Conservation (phyloP, 495 filamentous ascomycete genomes). For the Poronia punctata region DNA sequence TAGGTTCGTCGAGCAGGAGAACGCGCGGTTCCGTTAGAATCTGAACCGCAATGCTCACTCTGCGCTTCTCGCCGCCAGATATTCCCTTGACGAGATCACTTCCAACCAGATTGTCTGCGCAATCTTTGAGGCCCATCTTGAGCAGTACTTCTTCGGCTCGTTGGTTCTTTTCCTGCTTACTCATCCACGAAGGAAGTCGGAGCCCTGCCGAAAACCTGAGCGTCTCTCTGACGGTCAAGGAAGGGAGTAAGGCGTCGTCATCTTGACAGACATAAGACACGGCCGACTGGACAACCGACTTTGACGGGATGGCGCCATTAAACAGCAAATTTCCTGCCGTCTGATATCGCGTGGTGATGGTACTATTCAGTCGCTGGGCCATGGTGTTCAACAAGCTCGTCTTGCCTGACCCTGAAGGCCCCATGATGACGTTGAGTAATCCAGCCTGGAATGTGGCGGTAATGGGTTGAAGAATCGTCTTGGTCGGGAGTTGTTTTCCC, state of each 20-base stretch:
- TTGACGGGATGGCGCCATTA: slow-evolving; percentile 58
- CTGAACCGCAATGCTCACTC: slow-evolving; percentile 69
- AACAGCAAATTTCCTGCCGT: slow-evolving; percentile 54
- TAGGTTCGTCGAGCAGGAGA: slow-evolving; percentile 67
- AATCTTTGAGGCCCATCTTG: slow-evolving; percentile 71
- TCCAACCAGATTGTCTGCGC: slow-evolving; percentile 66
- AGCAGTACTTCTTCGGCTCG: slow-evolving; percentile 63
- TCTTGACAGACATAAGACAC: slow-evolving; percentile 73
- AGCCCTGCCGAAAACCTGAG: slow-evolving; percentile 60
- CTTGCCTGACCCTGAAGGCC: slow-evolving; percentile 68
- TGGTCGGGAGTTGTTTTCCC: slow-evolving; percentile 37
- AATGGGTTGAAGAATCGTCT: slow-evolving; percentile 58
- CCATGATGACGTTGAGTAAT: slow-evolving; percentile 68
- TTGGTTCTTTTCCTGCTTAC: slow-evolving; percentile 52
- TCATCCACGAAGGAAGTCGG: slow-evolving; percentile 61
- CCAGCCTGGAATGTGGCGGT: slow-evolving; percentile 56
- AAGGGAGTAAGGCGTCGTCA: slow-evolving; percentile 65
- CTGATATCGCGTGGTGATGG: slow-evolving; percentile 46
- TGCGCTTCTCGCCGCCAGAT: slow-evolving; percentile 67
- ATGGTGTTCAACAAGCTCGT: slow-evolving; percentile 64
- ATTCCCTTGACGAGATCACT: slow-evolving; percentile 67
- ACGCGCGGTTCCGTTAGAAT: slow-evolving; percentile 66
- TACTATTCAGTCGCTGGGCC: slow-evolving; percentile 54
- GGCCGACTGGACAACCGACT: slow-evolving; percentile 57
- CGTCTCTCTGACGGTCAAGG: slow-evolving; percentile 68